phyloP scores from a whole-genome alignment of 2,329 filamentous ascomycete species.

The Alternaria gansuensis region DNA sequence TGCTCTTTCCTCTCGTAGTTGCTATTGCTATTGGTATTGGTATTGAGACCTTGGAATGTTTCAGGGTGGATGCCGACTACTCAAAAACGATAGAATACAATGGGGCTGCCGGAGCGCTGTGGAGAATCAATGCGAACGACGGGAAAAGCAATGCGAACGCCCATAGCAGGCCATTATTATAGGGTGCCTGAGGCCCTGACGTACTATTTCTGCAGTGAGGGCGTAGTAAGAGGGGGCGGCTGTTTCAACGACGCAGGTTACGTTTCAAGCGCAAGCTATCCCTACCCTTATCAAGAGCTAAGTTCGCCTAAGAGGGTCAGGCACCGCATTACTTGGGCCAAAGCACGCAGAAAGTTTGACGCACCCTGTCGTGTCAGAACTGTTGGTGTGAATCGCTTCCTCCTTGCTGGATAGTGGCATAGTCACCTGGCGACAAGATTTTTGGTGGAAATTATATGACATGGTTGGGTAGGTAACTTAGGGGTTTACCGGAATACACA shows the following conservation, averaged over 20 bases:
- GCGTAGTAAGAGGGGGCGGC: conserved; percentile 21
- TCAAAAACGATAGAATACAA: not conserved
- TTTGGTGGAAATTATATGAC: not conserved
- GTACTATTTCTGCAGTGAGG: conserved; percentile 16
- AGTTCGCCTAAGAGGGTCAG: conserved; percentile 20
- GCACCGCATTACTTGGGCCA: conserved; percentile 17
- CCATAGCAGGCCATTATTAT: conserved; percentile 29
- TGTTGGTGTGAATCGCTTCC: conserved; percentile 1
- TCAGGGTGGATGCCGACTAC: conserved; percentile 7
- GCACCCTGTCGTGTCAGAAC: conserved; percentile 13
- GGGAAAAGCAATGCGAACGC: conserved; percentile 11
- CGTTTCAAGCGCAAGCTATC: conserved; percentile 28
- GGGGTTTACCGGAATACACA: not conserved
- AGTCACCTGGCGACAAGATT: not conserved
- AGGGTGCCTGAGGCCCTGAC: conserved; percentile 9
- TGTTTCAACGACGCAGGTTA: conserved; percentile 30
- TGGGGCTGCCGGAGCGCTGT: conserved; percentile 16
- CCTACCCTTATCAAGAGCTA: conserved; percentile 19
- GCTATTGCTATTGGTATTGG: not conserved
- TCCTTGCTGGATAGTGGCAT: conserved; percentile 1
- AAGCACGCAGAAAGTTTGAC: conserved; percentile 21
- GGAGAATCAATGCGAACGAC: conserved; percentile 2
- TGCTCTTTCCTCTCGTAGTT: conserved; percentile 8
- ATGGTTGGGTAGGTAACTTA: not conserved
- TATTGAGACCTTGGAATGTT: not conserved